phyloP scores from a whole-genome alignment of 495 filamentous ascomycete species.

The Pyrenopolyporus hunteri region DNA sequence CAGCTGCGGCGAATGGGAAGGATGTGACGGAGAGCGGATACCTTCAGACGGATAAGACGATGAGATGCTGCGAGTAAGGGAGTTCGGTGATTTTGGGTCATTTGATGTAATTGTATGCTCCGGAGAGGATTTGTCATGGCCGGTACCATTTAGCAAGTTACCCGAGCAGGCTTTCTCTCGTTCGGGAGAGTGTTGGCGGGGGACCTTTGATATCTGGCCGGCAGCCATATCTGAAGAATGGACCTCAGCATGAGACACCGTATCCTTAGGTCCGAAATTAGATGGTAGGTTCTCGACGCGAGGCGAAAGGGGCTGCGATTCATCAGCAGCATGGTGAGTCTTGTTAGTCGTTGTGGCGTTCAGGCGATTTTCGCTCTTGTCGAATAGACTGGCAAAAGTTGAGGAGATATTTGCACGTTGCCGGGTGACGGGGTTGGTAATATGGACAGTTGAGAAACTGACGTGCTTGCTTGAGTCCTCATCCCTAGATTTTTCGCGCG shows the following conservation, averaged over 20 bases:
- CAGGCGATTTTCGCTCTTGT: conserved; percentile 28
- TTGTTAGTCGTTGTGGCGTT: neutral
- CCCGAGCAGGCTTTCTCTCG: no score
- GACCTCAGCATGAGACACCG: neutral
- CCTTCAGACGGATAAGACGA: conserved; percentile 44
- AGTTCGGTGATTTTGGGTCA: neutral
- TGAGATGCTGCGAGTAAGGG: conserved; percentile 24
- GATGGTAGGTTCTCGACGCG: conserved; percentile 19
- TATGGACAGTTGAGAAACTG: conserved; percentile 31
- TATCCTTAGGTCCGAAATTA: neutral
- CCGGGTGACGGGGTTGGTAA: conserved; percentile 17
- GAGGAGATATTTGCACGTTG: conserved; percentile 34
- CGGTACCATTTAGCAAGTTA: neutral
- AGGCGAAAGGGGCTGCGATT: conserved; percentile 10
- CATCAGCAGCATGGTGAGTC: neutral
- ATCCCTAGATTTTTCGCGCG: conserved; percentile 29
- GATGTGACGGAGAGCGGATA: conserved; percentile 32
- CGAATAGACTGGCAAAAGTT: conserved; percentile 35
- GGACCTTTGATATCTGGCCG: neutral
- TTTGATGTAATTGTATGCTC: neutral
- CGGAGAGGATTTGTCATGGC: neutral
- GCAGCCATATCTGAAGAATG: neutral
- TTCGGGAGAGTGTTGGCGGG: no score
- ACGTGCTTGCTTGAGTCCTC: conserved; percentile 11
- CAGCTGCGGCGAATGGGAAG: conserved; percentile 24